Conservation (phyloP, 441 rosid genomes). For the Croton setiger region DNA sequence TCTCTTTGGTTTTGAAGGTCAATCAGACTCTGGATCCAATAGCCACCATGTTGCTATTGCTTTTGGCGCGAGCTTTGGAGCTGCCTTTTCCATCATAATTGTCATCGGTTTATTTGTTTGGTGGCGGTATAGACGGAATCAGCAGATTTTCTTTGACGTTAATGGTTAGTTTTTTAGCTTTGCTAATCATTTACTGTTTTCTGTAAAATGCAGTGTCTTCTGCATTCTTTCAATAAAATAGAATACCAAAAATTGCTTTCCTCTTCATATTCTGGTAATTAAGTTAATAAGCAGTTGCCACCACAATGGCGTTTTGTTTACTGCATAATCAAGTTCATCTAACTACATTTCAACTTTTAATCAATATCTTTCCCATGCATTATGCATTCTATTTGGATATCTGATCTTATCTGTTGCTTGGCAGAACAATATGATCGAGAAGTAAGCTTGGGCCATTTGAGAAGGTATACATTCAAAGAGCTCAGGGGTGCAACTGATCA, state of each 20-base stretch:
- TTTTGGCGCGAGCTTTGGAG: slow-evolving; percentile 74
- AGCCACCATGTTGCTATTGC: slow-evolving; percentile 69
- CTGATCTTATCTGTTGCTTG: slow-evolving; percentile 15
- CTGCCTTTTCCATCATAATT: slow-evolving; percentile 55
- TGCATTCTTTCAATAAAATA: not conserved
- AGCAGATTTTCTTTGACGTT: slow-evolving; percentile 90
- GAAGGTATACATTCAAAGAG: slow-evolving; percentile 82
- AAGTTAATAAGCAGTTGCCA: not conserved
- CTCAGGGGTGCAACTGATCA: slow-evolving; percentile 84
- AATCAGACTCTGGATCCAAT: slow-evolving; percentile 46
- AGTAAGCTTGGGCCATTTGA: slow-evolving; percentile 78
- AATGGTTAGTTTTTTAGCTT: slow-evolving; percentile 63
- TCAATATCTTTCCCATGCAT: not conserved
- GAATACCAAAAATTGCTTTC: not conserved
- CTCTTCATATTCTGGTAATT: not conserved
- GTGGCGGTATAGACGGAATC: slow-evolving; percentile 83
- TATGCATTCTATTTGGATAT: not conserved
- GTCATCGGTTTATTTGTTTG: slow-evolving; percentile 60
- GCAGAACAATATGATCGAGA: slow-evolving; percentile 94
- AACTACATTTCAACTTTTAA: not conserved
- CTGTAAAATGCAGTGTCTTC: not conserved
- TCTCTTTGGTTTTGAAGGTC: slow-evolving; percentile 34
- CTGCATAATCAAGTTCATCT: not conserved
- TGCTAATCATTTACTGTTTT: not conserved
- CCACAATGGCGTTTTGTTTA: not conserved